Percentiles rank a stretch among this genome's conserved stretches.
These are phyloP conservation scores for Zymoseptoria pseudotritici DNA, from an alignment of 2,329 filamentous ascomycete genomes.

Conservation along the genomic window DNA sequence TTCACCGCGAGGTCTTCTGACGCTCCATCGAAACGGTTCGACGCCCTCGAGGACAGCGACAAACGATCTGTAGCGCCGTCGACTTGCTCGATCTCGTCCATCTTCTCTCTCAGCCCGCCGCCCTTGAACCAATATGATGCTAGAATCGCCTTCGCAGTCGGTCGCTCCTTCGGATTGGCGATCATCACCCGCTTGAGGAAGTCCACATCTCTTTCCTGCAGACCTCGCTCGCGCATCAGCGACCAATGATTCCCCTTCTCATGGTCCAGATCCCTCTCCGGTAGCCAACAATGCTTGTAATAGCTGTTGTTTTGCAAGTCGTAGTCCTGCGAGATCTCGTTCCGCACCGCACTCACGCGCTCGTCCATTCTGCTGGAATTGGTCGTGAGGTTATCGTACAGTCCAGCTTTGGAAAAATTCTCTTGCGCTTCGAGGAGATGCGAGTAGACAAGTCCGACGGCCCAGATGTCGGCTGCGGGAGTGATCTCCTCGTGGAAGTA, in stretches of 20 bases:
- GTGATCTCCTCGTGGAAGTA: slow-evolving; percentile 24
- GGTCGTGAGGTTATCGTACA: slow-evolving; percentile 21
- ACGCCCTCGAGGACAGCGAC: neutral
- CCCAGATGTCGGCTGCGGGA: slow-evolving; percentile 24
- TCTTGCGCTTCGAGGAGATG: slow-evolving; percentile 24
- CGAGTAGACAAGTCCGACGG: slow-evolving; percentile 23
- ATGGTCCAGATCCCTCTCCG: slow-evolving; percentile 9
- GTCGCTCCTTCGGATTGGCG: slow-evolving; percentile 20
- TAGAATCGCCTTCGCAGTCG: slow-evolving; percentile 19
- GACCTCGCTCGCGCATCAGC: slow-evolving; percentile 12
- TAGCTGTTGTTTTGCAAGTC: slow-evolving; percentile 18
- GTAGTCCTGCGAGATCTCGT: slow-evolving; percentile 22
- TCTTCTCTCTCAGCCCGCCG: neutral
- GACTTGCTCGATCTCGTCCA: neutral
- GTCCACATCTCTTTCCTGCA: slow-evolving; percentile 19
- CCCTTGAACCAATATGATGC: slow-evolving; percentile 11
- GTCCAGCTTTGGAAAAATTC: slow-evolving; percentile 18
- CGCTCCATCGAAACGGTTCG: neutral
- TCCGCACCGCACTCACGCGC: slow-evolving; percentile 14
- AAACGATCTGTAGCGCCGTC: neutral
- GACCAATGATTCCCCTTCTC: slow-evolving; percentile 19
- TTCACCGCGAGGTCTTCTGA: neutral
- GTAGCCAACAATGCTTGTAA: slow-evolving; percentile 18
- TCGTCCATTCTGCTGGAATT: slow-evolving; percentile 10
- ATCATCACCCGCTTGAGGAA: slow-evolving; percentile 22